Evolutionary conservation across 768 basidiomycete species (phyloP).

Genomic region (Termitomyces sp.): DNA sequence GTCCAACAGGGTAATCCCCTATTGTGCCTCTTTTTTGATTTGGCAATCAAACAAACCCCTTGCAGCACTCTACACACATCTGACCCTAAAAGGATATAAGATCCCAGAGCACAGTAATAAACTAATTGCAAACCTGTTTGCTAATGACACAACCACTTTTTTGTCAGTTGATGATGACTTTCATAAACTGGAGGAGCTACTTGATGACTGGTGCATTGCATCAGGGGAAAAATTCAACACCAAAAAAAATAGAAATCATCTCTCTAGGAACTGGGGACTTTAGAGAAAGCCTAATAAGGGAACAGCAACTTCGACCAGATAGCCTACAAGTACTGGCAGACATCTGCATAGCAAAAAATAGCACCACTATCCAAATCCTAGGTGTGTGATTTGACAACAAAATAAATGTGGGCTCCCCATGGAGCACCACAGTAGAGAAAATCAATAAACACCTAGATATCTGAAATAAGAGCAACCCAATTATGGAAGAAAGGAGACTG

Average conservation of each 20-base stretch:
- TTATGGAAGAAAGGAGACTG: slow-evolving; percentile 18
- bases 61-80: neutral
- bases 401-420: slow-evolving; percentile 14
- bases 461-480: slow-evolving; percentile 24
- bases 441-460: slow-evolving; percentile 13
- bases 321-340: too few relatives aligned
- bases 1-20: neutral
- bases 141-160: slow-evolving; percentile 34
- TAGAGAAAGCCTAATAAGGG: too few relatives aligned
- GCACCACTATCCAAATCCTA: slow-evolving; percentile 20
- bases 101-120: slow-evolving; percentile 13
- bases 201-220: slow-evolving; percentile 32
- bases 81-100: slow-evolving; percentile 19
- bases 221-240: slow-evolving; percentile 37
- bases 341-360: slow-evolving; percentile 24
- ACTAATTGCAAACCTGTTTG: slow-evolving; percentile 29
- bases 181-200: slow-evolving; percentile 16
- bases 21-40: neutral
- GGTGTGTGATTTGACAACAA: slow-evolving; percentile 26
- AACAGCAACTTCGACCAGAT: too few relatives aligned
- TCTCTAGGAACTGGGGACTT: slow-evolving; percentile 25
- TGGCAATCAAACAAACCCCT: neutral
- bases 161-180: slow-evolving; percentile 23
- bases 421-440: slow-evolving; percentile 21
- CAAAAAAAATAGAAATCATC: slow-evolving; percentile 32